phyloP scores from a whole-genome alignment of 2,329 filamentous ascomycete genomes.

The Scortechinia acanthostroma region DNA sequence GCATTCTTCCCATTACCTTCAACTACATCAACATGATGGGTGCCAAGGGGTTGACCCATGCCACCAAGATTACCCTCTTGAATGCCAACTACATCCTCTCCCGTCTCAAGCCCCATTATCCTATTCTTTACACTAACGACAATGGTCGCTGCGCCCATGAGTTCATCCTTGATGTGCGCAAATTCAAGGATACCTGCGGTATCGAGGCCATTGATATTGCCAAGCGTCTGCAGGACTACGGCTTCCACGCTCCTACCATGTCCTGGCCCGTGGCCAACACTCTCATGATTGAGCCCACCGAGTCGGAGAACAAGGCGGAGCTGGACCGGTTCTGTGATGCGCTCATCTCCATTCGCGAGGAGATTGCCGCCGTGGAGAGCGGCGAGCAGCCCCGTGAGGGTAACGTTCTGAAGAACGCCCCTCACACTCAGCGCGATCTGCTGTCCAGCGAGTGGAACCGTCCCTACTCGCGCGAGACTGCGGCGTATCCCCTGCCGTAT shows the following conservation, averaged over 20 bases:
- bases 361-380: conserved; percentile 78
- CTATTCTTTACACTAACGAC: conserved; percentile 87
- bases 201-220: conserved; percentile 91
- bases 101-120: conserved; percentile 77
- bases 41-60: conserved; percentile 73
- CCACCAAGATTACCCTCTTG: conserved; percentile 85
- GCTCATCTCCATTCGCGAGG: conserved; percentile 75
- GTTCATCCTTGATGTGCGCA: conserved; percentile 85
- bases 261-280: conserved; percentile 92
- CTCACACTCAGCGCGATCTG: conserved; percentile 78
- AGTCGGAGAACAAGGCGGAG: conserved; percentile 86
- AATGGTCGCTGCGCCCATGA: conserved; percentile 88
- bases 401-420: conserved; percentile 84
- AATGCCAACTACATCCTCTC: conserved; percentile 96
- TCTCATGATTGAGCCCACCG: conserved; percentile 95
- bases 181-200: conserved; percentile 75
- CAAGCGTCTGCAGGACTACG: conserved; percentile 93
- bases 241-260: conserved; percentile 96
- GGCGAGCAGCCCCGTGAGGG: conserved; percentile 67
- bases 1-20: conserved; percentile 90
- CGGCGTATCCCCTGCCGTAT: conserved; percentile 78
- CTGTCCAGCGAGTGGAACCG: conserved; percentile 73
- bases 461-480: conserved; percentile 73
- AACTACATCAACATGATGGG: conserved; percentile 95
- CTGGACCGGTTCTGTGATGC: conserved; percentile 90